A percentile compares a stretch with the other conserved stretches of the same genome.
Conservation (phyloP, 805 yeast species). For the Suhomyces sp. region DNA sequence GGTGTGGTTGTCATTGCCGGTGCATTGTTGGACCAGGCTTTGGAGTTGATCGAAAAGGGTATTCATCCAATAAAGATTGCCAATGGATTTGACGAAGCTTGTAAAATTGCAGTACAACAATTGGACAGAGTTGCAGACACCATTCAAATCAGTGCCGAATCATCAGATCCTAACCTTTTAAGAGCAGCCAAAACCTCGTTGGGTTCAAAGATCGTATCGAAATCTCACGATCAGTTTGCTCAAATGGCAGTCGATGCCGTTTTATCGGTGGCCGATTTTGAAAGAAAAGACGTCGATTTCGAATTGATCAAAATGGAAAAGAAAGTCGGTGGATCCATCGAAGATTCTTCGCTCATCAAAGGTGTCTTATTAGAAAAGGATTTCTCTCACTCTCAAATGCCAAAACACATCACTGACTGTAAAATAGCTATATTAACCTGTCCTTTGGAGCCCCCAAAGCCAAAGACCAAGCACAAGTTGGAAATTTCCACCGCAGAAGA, state of each 20-base stretch:
- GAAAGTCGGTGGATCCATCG: conserved; percentile 90
- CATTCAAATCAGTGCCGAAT: conserved; percentile 50
- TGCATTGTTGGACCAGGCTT: conserved; percentile 90
- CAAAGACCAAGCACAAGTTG: conserved; percentile 96
- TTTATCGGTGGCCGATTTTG: conserved; percentile 84
- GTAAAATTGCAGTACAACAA: conserved; percentile 80
- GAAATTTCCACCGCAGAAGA: conserved; percentile 94
- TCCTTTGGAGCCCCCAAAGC: conserved; percentile 99
- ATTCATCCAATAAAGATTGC: conserved; percentile 97
- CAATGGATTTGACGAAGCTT: conserved; percentile 96
- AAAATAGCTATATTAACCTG: conserved; percentile 94
- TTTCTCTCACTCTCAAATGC: conserved; percentile 98
- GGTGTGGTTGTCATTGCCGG: conserved; percentile 98
- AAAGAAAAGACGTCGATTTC: conserved; percentile 93
- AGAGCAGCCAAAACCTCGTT: conserved; percentile 93
- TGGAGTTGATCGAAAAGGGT: conserved; percentile 92
- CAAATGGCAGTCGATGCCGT: conserved; percentile 97
- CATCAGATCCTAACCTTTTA: conserved; percentile 58
- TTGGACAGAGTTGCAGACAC: conserved; percentile 75
- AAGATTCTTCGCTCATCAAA: conserved; percentile 77
- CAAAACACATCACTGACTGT: conserved; percentile 71
- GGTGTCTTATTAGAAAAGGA: conserved; percentile 97
- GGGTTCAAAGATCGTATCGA: conserved; percentile 94
- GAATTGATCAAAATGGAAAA: conserved; percentile 95
- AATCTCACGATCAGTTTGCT: conserved; percentile 90